A percentile compares a stretch with the other conserved stretches of the same genome.
Evolutionary conservation across 345 rosid genomes (phyloP).

Genomic region (Gossypium herbaceum): DNA sequence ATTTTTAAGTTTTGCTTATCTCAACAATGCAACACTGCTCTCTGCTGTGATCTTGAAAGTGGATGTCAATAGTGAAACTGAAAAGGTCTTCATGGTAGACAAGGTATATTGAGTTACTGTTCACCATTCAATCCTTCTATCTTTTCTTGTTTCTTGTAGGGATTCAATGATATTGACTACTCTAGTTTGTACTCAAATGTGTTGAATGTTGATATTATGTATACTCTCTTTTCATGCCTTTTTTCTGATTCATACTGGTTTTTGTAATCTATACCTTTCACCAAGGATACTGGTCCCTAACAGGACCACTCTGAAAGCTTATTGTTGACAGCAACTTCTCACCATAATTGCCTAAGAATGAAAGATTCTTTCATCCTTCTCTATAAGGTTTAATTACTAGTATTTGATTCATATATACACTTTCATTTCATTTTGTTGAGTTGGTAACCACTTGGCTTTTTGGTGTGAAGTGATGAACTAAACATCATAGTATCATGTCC

Average conservation of each 20-base stretch:
- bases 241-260: conserved; percentile 9
- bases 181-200: conserved; percentile 3
- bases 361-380: conserved; percentile 10
- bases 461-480: neutral
- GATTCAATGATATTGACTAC: neutral
- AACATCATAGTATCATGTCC: neutral
- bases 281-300: conserved; percentile 1
- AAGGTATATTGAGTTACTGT: conserved; percentile 27
- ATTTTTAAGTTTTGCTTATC: neutral
- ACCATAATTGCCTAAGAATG: conserved; percentile 7
- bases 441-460: neutral
- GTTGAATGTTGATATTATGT: neutral
- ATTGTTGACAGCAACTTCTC: conserved; percentile 23
- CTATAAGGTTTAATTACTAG: neutral
- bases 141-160: neutral
- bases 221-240: neutral
- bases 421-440: conserved; percentile 12
- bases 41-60: conserved; percentile 43
- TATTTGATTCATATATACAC: conserved; percentile 10
- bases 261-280: conserved; percentile 3
- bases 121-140: neutral
- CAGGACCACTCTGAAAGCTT: conserved; percentile 14
- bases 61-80: conserved; percentile 52
- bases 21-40: conserved; percentile 33
- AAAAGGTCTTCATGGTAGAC: conserved; percentile 45